Conservation (phyloP, 176 grass and related monocot species). For the Guadua angustifolia region DNA sequence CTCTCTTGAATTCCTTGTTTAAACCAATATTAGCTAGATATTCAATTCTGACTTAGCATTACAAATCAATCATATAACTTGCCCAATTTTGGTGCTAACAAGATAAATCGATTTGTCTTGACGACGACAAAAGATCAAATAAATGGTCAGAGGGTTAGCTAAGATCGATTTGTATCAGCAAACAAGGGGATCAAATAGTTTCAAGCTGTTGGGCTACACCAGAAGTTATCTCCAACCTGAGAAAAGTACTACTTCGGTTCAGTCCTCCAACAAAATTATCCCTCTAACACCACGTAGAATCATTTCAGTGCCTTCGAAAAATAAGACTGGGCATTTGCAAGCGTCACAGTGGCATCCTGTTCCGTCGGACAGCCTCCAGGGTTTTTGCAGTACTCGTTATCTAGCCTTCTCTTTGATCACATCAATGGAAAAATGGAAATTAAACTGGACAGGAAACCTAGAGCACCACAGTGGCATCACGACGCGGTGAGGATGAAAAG, state of each 20-base stretch:
- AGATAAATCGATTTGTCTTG: slow-evolving; percentile 17
- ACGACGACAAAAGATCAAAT: slow-evolving; percentile 14
- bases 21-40: too few relatives aligned
- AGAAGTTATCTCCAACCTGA: not conserved
- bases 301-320: slow-evolving; percentile 58
- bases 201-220: slow-evolving; percentile 29
- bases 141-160: slow-evolving; percentile 38
- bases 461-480: not conserved
- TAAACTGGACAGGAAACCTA: slow-evolving; percentile 84
- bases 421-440: slow-evolving; percentile 69
- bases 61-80: too few relatives aligned
- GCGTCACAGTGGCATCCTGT: slow-evolving; percentile 78
- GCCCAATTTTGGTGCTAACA: too few relatives aligned
- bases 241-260: slow-evolving; percentile 37
- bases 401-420: slow-evolving; percentile 86
- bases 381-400: slow-evolving; percentile 81
- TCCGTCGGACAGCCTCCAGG: slow-evolving; percentile 56
- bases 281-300: slow-evolving; percentile 28
- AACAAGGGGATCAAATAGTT: slow-evolving; percentile 7
- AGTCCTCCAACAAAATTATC: slow-evolving; percentile 48
- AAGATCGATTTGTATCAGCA: slow-evolving; percentile 14
- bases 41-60: too few relatives aligned
- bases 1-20: too few relatives aligned
- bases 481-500: too few relatives aligned
- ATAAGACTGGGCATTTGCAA: slow-evolving; percentile 69